Evolutionary conservation across 2,329 filamentous ascomycete genomes (phyloP).

Genomic region (Diaporthe velutina): DNA sequence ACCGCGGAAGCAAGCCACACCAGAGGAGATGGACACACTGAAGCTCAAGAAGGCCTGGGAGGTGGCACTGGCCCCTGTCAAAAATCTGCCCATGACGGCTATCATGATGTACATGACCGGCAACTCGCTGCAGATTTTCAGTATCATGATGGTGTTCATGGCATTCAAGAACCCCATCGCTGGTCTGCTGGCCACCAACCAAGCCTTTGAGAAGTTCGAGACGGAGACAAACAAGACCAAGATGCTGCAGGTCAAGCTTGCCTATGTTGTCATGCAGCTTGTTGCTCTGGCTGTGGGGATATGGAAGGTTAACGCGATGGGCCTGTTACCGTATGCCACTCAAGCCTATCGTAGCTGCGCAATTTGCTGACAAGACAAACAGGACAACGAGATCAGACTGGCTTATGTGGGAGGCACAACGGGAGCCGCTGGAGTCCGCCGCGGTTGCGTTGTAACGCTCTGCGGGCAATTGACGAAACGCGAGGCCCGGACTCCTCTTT

Average conservation of each 20-base stretch:
- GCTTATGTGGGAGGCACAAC: slow-evolving; percentile 92
- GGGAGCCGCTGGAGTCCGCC: slow-evolving; percentile 76
- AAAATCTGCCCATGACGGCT: slow-evolving; percentile 96
- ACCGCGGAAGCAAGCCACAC: slow-evolving; percentile 75
- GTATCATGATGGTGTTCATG: slow-evolving; percentile 99
- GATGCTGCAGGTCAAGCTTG: slow-evolving; percentile 85
- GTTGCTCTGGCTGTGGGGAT: slow-evolving; percentile 86
- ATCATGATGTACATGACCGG: slow-evolving; percentile 99
- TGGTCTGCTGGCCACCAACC: slow-evolving; percentile 84
- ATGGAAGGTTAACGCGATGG: slow-evolving; percentile 98
- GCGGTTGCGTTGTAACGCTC: slow-evolving; percentile 69
- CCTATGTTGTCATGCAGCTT: slow-evolving; percentile 90
- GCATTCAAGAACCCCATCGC: slow-evolving; percentile 96
- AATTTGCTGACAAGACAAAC: slow-evolving; percentile 18
- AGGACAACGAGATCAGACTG: slow-evolving; percentile 97
- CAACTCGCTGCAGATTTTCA: slow-evolving; percentile 98
- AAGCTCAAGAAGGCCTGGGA: slow-evolving; percentile 99
- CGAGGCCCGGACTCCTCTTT: slow-evolving; percentile 4
- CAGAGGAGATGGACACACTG: slow-evolving; percentile 91
- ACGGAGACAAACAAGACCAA: slow-evolving; percentile 80
- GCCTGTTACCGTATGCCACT: slow-evolving; percentile 82
- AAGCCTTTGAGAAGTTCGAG: slow-evolving; percentile 92
- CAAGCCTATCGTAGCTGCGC: not conserved
- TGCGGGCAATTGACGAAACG: not conserved
- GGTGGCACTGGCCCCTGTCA: slow-evolving; percentile 91